These are phyloP conservation scores for Saturnispora besseyi DNA, from an alignment of 805 yeast genomes.

Conservation along the genomic window DNA sequence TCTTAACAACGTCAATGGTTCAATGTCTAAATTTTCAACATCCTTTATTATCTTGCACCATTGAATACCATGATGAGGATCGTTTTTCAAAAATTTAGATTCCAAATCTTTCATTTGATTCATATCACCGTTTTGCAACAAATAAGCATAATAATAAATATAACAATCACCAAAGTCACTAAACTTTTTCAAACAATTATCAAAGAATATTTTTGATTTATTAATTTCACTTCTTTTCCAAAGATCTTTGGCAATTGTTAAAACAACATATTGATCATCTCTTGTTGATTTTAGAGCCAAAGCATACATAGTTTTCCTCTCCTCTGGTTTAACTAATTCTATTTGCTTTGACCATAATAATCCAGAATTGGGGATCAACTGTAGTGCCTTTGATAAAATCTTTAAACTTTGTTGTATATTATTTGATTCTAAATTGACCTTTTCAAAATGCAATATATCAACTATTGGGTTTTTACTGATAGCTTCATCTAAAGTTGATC, in stretches of 20 bases:
- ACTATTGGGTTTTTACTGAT: constrained; percentile 39
- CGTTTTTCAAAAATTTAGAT: constrained; percentile 31
- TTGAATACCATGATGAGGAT: constrained; percentile 51
- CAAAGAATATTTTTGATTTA: constrained; percentile 68
- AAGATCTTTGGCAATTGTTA: constrained; percentile 58
- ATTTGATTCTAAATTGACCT: constrained; percentile 48
- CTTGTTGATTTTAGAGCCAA: constrained; percentile 65
- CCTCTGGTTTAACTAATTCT: constrained; percentile 31
- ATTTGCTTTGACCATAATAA: constrained; percentile 60
- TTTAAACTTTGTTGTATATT: constrained; percentile 42
- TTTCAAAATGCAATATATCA: constrained; percentile 50
- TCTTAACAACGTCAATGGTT: constrained; percentile 16
- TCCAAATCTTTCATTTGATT: constrained; percentile 32
- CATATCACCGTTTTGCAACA: constrained; percentile 30
- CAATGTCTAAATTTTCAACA: constrained; percentile 26
- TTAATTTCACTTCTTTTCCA: constrained; percentile 54
- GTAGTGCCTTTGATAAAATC: constrained; percentile 47
- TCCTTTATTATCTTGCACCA: constrained; percentile 50
- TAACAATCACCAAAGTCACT: constrained; percentile 67
- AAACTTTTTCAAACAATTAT: constrained; percentile 46
- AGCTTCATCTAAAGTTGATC: constrained; percentile 66
- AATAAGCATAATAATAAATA: constrained; percentile 51
- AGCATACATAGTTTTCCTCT: constrained; percentile 46
- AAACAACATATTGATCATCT: constrained; percentile 49
- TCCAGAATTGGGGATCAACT: constrained; percentile 49